phyloP scores from a whole-genome alignment of 2,329 filamentous ascomycete species.

The Aspergillus sp. region DNA sequence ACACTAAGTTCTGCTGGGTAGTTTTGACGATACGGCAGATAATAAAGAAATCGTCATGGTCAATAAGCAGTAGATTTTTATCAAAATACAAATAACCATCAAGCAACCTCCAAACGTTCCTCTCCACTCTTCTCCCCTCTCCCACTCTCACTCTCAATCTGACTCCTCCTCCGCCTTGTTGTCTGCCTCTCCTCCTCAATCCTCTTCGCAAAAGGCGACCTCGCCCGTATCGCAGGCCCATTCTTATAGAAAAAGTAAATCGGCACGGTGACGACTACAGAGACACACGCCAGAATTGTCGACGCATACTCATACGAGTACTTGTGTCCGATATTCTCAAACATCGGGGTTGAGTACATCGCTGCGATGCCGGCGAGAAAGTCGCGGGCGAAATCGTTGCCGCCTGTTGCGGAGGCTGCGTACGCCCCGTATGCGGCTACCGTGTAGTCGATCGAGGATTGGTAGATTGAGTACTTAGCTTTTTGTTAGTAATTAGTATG shows the following conservation, averaged over 20 bases:
- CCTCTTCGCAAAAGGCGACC: conserved; percentile 54
- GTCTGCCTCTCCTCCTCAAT: not conserved
- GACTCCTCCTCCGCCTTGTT: too few relatives aligned
- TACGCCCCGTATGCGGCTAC: conserved; percentile 59
- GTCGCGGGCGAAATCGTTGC: conserved; percentile 59
- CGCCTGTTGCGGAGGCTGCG: conserved; percentile 58
- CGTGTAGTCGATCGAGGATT: conserved; percentile 52
- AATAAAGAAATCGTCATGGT: too few relatives aligned
- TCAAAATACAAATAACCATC: too few relatives aligned
- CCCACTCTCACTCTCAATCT: too few relatives aligned
- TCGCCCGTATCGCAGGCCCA: conserved; percentile 49
- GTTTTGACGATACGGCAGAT: too few relatives aligned
- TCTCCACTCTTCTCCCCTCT: too few relatives aligned
- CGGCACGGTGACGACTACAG: conserved; percentile 51
- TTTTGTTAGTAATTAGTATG: not conserved
- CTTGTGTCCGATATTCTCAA: conserved; percentile 43
- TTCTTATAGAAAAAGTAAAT: conserved; percentile 59
- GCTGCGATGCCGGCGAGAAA: conserved; percentile 57
- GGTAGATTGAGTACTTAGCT: conserved; percentile 4
- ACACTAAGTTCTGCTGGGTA: too few relatives aligned
- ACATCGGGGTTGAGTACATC: conserved; percentile 48
- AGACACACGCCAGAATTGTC: conserved; percentile 54
- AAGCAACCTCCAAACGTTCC: too few relatives aligned
- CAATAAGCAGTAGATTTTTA: too few relatives aligned
- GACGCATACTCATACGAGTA: conserved; percentile 49